These are phyloP conservation scores for Chalciporus piperatus DNA, from an alignment of 768 basidiomycete species.

Conservation along the genomic window DNA sequence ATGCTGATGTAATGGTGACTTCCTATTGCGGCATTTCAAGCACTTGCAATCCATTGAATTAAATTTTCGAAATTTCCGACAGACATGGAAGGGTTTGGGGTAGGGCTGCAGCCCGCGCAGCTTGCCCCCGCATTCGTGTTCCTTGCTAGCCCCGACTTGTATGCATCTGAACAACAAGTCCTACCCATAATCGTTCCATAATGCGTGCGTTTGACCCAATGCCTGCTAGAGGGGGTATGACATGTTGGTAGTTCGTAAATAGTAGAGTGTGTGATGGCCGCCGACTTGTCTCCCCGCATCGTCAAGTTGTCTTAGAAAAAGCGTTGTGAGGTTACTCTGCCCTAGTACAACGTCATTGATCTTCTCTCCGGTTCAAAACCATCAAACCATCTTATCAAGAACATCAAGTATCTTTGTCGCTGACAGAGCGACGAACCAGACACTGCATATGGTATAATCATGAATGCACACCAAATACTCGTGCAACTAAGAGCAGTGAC, in stretches of 20 bases:
- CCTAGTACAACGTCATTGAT: neutral
- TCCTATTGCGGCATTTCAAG: too few species aligned
- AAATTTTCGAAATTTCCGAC: too few species aligned
- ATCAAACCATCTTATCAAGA: slow-evolving; percentile 4
- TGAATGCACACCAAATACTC: neutral
- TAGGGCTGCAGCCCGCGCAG: slow-evolving; percentile 51
- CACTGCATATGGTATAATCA: neutral
- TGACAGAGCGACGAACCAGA: too few species aligned
- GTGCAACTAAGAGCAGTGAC: neutral
- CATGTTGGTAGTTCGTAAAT: slow-evolving; percentile 13
- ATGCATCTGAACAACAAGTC: slow-evolving; percentile 33
- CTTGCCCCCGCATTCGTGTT: slow-evolving; percentile 53
- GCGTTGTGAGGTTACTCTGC: slow-evolving; percentile 2
- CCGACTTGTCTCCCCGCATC: neutral
- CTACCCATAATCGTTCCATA: neutral
- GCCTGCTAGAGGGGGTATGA: slow-evolving; percentile 3
- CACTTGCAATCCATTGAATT: too few species aligned
- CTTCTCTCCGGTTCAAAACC: slow-evolving; percentile 3
- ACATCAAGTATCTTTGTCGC: too few species aligned
- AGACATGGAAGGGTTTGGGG: too few species aligned
- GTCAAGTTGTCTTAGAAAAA: slow-evolving; percentile 1
- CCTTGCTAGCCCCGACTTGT: slow-evolving; percentile 43
- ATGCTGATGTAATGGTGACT: too few species aligned
- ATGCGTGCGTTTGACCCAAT: neutral
- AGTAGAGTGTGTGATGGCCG: slow-evolving; percentile 4